Conservation (phyloP, 2,329 filamentous ascomycete species). For the Botrytis aclada region DNA sequence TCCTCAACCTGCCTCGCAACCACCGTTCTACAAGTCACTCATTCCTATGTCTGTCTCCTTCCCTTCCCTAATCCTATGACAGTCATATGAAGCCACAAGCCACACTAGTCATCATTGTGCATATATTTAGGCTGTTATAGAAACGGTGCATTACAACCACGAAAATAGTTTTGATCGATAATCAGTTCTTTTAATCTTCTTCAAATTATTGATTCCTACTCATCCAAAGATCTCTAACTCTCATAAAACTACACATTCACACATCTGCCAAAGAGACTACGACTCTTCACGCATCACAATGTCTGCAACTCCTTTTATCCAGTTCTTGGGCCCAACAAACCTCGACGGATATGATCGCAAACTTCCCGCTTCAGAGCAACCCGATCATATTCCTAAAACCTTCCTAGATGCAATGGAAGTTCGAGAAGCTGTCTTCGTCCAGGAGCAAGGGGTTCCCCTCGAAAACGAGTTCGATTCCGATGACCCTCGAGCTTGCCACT, state of each 20-base stretch:
- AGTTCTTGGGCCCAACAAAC: constrained; percentile 43
- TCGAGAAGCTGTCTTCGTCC: constrained; percentile 58
- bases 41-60: neutral
- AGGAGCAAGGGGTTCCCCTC: constrained; percentile 55
- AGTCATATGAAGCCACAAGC: neutral
- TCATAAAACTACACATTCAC: neutral
- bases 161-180: neutral
- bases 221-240: neutral
- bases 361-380: constrained; percentile 45
- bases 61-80: neutral
- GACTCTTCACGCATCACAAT: neutral
- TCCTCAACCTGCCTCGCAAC: too few species aligned
- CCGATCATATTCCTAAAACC: constrained; percentile 46
- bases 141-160: neutral
- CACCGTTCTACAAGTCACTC: neutral
- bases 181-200: neutral
- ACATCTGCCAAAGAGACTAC: neutral
- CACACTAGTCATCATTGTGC: neutral
- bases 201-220: neutral
- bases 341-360: constrained; percentile 48
- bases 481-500: constrained; percentile 77
- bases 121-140: neutral
- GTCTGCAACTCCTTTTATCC: constrained; percentile 34
- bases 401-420: constrained; percentile 65
- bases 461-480: constrained; percentile 78